Evolutionary conservation across 2,329 filamentous ascomycete species (phyloP).

Genomic region (Atkinsonella hypoxylon): DNA sequence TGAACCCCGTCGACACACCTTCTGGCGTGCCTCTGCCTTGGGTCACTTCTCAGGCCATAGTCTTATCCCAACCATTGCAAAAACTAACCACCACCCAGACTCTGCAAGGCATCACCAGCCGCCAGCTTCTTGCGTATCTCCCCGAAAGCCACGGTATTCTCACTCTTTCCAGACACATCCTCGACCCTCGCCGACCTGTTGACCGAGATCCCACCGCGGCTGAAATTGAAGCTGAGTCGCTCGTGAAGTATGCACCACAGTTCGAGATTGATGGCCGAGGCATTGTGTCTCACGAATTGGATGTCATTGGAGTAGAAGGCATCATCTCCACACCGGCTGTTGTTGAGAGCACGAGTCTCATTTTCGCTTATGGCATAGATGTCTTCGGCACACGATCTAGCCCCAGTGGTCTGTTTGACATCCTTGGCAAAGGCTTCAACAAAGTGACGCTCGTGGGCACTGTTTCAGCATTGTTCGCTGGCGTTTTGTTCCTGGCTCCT

Average conservation of each 20-base stretch:
- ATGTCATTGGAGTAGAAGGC: slow-evolving; percentile 62
- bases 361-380: slow-evolving; percentile 82
- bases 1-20: slow-evolving; percentile 49
- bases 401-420: slow-evolving; percentile 85
- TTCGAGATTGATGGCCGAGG: slow-evolving; percentile 77
- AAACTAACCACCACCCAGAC: slow-evolving; percentile 79
- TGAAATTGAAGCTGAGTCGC: slow-evolving; percentile 68
- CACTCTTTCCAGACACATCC: slow-evolving; percentile 62
- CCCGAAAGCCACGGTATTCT: slow-evolving; percentile 62
- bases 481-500: slow-evolving; percentile 68
- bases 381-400: slow-evolving; percentile 76
- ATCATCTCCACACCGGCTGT: slow-evolving; percentile 67
- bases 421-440: slow-evolving; percentile 87
- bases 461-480: slow-evolving; percentile 64
- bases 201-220: slow-evolving; percentile 69
- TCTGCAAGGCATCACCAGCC: slow-evolving; percentile 77
- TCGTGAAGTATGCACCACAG: slow-evolving; percentile 61
- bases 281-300: slow-evolving; percentile 69
- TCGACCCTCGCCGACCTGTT: slow-evolving; percentile 79
- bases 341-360: slow-evolving; percentile 82
- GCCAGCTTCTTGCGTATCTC: slow-evolving; percentile 69
- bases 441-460: slow-evolving; percentile 77
- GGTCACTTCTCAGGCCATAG: slow-evolving; percentile 67
- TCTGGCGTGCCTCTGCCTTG: slow-evolving; percentile 53
- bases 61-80: slow-evolving; percentile 68